Base-by-base conservation (phyloP, 306 rosid species). In the Cajanus cajan region DNA sequence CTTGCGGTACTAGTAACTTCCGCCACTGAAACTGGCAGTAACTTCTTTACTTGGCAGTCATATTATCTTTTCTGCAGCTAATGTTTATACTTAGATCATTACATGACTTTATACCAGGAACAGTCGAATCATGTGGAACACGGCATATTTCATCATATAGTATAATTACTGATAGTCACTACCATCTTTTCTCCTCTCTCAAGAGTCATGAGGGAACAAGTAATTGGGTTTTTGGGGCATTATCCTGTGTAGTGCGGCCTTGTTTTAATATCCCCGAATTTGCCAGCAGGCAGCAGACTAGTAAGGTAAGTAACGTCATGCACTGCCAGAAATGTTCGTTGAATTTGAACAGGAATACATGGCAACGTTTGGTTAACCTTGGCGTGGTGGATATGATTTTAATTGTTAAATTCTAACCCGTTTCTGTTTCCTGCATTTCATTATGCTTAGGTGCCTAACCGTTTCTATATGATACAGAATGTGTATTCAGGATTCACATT, bases 301-400 rank as follows among this genome's bases (percentile, higher is more conserved):
- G n/a, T n/a, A n/a, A n/a, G 70, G 19, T 62, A 50, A 24, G 73
- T n/a, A n/a, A 37, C 36, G 66, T 47, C 66, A 57, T 61, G 51
- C 48, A 57, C 4, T 14, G 4, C n/a, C 54, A 45, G 65, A 61
- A 36, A 34, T 19, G 31, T 36, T 36, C 7, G 4, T 16, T 9
- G 31, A 16, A n/a, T 48, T 10, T 61, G 21, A 36, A 73, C 41
- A 7, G 2, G 47, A 44, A 50, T 5, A 55, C 16, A 47, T 59
- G 55, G 41, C 8, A 6, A 21, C 11, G 4, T 59, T 57, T 34
- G 16, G 21, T 36, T 14, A 79, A 47, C 28, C 44, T 33, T 47
- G 64, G 52, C 50, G 69, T 58, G n/a, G 24, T 57, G 77, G 77
- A 58, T 68, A 70, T 57, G 48, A 41, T 43, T 28, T 1, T 28